Base-by-base conservation (phyloP, 2,329 filamentous ascomycete species). In the Cladosporium sp. region DNA sequence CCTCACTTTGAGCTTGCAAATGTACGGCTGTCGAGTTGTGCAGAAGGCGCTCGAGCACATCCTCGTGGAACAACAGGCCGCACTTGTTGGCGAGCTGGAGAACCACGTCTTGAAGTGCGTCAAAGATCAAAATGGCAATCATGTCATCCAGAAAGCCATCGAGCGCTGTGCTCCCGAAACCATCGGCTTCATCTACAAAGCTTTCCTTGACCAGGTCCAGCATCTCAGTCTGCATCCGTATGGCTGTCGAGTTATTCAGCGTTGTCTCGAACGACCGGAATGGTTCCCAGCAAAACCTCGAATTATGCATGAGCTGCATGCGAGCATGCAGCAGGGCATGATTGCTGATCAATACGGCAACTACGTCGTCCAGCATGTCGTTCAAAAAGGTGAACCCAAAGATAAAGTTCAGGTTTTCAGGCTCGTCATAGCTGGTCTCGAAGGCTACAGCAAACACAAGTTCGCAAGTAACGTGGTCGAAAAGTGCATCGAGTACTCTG, bases 401-500 rank as follows among this genome's bases (percentile, higher is more conserved):
- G 92, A 97, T 73, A 87, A 89, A 23, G 83, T 84, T 16, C 87
- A 84, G 71, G 89, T 97, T 72, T 90, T 97, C 65, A 80, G 84
- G 29, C 82, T 92, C 56, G 89, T 98, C 69, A 88, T 89, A 69
- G 82, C 83, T 14, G 86, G 92, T 65, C 81, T 97, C 2, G 79
- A 97, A 46, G 80, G 81, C 1, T 89, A 92, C 72, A 97, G 93
- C 29, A 97, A 93, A 81, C 92, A 98, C 81, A 99, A 99, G 77
- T 96, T 92, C 74, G 94, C 95, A 0, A 97, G 93, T 74, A 98
- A 99, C 72, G 94, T 99, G 2, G 94, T 99, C 0, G 95, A 99
- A 79, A 94, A 92, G 78, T 96, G 93, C 75, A 89, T 98, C 67
- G 83, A 90, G 64, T 86, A 84, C 70, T 92, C 91, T 23, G 87